Evolutionary conservation across 2,329 filamentous ascomycete species (phyloP), one percentile per base, ranked within the genome.

Genomic region (Exophiala viscosa): DNA sequence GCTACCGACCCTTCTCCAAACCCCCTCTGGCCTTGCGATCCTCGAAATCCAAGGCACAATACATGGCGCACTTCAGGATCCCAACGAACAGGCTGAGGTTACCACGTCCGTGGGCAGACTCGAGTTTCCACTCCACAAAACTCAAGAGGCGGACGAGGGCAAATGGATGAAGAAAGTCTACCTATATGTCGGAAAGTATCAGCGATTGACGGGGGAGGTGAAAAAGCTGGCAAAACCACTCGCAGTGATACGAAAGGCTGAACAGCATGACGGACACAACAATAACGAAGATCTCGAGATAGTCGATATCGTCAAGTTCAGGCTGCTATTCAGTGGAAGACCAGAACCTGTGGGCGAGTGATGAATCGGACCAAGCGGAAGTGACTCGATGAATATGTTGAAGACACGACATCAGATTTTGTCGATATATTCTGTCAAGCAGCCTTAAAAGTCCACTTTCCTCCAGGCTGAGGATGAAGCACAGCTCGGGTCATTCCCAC

Each of bases 31-130:
- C 45, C 81, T 96, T 36, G 92, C 92, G 14, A 78, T 99, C 41
- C 77, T 99, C 52, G 93, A 97, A 73, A 82, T 99, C 11, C 93
- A 99, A 75, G 93, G 91, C 56, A 89, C 83, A 11, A 85, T 99
- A 72, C 92, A 95, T 69, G 76, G 90, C 1, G 85, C 89, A 6
- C 58, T 72, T 2, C 60, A 67, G 28, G 62, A 59, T n/a, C 55
- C 65, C 7, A 42, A 54, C 7, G 51, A 62, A 47, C 8, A 55
- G 43, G 15, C n/a, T 31, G 13, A 34, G 9, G n/a, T 57, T 13
- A 69, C 75, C 47, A 81, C 82, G 1, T 71, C 76, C 20, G 77
- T 95, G 59, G 90, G 90, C 31, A 84, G 82, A 50, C 77, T 95
- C 28, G 79, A 86, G 31, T 95, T 95, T 64, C 90, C 90, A 1